Evolutionary conservation across 208 protist genomes (phyloP).

Genomic region (Strigomonas culicis): DNA sequence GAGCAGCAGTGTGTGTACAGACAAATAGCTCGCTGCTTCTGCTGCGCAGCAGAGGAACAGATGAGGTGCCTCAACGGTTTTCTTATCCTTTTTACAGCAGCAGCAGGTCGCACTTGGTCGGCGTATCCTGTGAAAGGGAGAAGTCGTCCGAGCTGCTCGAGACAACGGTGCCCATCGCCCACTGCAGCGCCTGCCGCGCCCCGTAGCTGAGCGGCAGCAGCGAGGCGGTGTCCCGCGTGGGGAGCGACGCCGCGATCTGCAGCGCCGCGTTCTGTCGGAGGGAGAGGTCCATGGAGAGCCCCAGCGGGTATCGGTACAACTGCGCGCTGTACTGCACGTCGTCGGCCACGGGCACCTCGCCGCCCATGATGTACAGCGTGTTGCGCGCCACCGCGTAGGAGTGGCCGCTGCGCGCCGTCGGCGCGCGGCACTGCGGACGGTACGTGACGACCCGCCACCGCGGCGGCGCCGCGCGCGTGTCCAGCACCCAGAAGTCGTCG

Average conservation of each 20-base stretch:
- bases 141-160: background rate
- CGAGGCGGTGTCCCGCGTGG: background rate
- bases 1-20: no score
- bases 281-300: constrained; percentile 30
- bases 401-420: constrained; percentile 60
- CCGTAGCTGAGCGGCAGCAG: constrained; percentile 1
- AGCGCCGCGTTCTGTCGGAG: constrained; percentile 43
- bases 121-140: background rate
- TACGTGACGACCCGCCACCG: constrained; percentile 21
- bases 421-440: constrained; percentile 15
- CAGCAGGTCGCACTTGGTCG: background rate
- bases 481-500: constrained; percentile 67
- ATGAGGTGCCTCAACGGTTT: background rate
- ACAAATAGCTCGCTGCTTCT: no score
- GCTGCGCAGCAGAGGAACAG: background rate
- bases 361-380: constrained; percentile 71
- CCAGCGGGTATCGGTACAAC: constrained; percentile 55
- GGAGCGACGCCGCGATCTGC: constrained; percentile 24
- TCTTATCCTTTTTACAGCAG: background rate
- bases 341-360: constrained; percentile 34
- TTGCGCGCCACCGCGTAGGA: constrained; percentile 33
- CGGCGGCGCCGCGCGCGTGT: constrained; percentile 12
- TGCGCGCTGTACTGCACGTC: constrained; percentile 42
- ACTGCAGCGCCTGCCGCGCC: background rate
- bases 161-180: background rate